Conservation (phyloP, 257 asterid species). For the Solanum peruvianum region DNA sequence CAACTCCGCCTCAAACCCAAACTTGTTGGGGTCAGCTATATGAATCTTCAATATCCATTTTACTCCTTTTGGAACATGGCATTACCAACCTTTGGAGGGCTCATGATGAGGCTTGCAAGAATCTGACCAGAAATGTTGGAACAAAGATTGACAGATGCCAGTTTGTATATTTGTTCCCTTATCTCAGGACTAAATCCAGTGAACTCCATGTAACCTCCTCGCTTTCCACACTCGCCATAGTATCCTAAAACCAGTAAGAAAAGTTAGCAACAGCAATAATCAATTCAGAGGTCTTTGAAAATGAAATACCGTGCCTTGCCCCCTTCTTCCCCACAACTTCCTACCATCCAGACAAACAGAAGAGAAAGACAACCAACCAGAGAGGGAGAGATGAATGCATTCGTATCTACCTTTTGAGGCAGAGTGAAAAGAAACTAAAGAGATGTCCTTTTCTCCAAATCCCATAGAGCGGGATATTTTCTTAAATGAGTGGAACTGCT, state of each 20-base stretch:
- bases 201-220: constrained; percentile 98
- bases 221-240: constrained; percentile 93
- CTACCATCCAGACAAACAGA: not conserved
- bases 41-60: not conserved
- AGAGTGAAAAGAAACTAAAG: constrained; percentile 89
- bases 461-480: constrained; percentile 71
- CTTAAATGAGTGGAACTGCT: constrained; percentile 88
- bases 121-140: constrained; percentile 97
- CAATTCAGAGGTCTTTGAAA: not conserved
- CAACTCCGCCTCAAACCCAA: not conserved
- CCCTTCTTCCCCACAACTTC: not conserved
- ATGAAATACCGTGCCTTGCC: not conserved
- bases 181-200: constrained; percentile 81
- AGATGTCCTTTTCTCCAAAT: constrained; percentile 71
- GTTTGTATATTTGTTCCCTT: constrained; percentile 84
- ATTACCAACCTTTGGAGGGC: constrained; percentile 60
- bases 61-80: not conserved
- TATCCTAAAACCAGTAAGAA: constrained; percentile 35
- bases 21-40: not conserved
- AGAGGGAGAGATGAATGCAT: not conserved
- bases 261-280: not conserved
- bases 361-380: not conserved
- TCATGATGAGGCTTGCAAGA: constrained; percentile 94
- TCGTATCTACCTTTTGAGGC: constrained; percentile 64
- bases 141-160: constrained; percentile 93